Base-by-base conservation (phyloP, 768 basidiomycete genomes). In the Phanerochaete sordida region DNA sequence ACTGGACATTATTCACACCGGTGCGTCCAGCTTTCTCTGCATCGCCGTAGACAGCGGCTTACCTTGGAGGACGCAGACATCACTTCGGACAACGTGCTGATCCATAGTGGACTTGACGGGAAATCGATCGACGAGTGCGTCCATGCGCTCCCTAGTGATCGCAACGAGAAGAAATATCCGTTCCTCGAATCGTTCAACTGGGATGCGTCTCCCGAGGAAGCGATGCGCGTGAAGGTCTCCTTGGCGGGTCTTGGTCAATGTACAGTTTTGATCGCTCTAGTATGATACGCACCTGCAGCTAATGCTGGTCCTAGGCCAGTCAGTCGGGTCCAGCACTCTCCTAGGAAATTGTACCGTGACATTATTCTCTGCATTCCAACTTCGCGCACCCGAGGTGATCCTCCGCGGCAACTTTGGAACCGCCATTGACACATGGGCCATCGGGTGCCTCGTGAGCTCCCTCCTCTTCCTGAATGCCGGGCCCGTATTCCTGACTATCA, bases 51-150 rank as follows among this genome's bases (percentile, higher is more conserved):
- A n/a, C n/a, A n/a, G n/a, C n/a, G n/a, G n/a, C n/a, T n/a, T n/a
- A n/a, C n/a, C n/a, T n/a, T n/a, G n/a, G n/a, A 13, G 13, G 13
- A 35, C 33, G 33, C 57, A 72, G 69, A 70, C 62, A 27, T 72
- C 23, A 72, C 69, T 50, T 64, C 61, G 15, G 66, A 68, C 55
- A 69, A 72, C 56, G 62, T 71, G 15, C 64, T 72, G 4, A 68
- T 72, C 55, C 51, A 64, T 55, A 37, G 39, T 27, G 30, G 31
- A 24, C 33, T 33, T n/a, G 43, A 19, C 39, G 61, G 62, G 37
- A 44, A 51, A 44, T n/a, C 58, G 26, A 54, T 59, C 23, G 57
- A 50, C 21, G 57, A 63, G 27, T 57, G 60, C 28, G 24, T 44
- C 9, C 43, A 2, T 9, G n/a, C 49, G n/a, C 33, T 57, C 27